Evolutionary conservation across 2,329 filamentous ascomycete species (phyloP), one percentile per base, ranked within the genome.

Genomic region (Pestalotiopsis sp.): DNA sequence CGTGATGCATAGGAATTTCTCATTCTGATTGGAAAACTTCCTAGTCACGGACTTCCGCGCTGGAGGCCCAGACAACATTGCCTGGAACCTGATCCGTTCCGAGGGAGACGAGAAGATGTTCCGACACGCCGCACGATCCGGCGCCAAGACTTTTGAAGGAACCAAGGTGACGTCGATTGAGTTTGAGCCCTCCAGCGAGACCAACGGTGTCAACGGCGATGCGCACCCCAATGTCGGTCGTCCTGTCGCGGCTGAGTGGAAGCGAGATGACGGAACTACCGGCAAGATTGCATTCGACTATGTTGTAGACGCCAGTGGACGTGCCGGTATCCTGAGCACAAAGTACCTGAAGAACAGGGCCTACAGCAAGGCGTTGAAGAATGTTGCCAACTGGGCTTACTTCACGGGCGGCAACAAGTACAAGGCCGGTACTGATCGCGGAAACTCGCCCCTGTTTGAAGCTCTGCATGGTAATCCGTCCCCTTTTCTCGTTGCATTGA

Each of bases 321-420:
- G 85, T 11, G 70, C 69, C 0, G 85, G 84, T 3, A 60, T 87
- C 2, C 23, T 87, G 11, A 80, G 76, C 65, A 87, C 83, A 20
- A 85, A 84, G 70, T 86, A 86, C 70, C 67, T 83, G 25, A 85
- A 84, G 75, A 84, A 85, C 70, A 79, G 85, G 1, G 76, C 74
- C 3, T 83, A 77, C 72, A 87, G 86, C 72, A 70, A 82, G 55
- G 81, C 77, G 0, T 75, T 87, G 23, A 86, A 86, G 75, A 87
- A 86, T 67, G 68, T 85, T 12, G 84, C 85, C 5, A 82, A 70
- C 65, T 87, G 85, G 85, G 81, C 75, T 0, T 87, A 87, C 71
- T 87, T 79, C 77, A 79, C 80, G 65, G 77, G 75, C 7, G 76
- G 73, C 4, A 74, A 71, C 3, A 13, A 67, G 0, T 83, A 82